Base-by-base conservation (phyloP, 805 yeast genomes). In the Candida schatavii region DNA sequence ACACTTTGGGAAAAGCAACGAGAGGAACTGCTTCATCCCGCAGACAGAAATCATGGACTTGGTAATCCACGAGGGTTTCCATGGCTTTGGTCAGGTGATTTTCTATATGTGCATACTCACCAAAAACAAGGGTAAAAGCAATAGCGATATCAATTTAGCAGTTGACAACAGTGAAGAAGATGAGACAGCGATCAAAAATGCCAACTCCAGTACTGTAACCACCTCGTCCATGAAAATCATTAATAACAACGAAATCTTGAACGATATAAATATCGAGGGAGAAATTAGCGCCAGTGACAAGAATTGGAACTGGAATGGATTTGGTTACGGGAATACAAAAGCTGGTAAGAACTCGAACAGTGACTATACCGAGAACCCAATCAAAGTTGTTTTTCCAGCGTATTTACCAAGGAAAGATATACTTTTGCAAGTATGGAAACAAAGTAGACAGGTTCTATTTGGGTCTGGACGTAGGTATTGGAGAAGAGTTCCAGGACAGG, bases 61-160 rank as follows among this genome's bases (percentile, higher is more conserved):
- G 9, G 76, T 84, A 0, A 80, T 87, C 20, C 85, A 85, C 55
- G 95, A 87, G 58, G 90, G 86, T 0, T 85, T 87, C 55, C 70
- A 70, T 41, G 83, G 83, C 4, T 75, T 80, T 46, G 81, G 81
- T 46, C 72, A 70, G 47, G 88, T 85, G 7, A 66, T 82, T 2
- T 82, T 73, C 56, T 82, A 85, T 53, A 62, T 86, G 56, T 78
- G 83, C 32, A 65, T 85, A 3, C 63, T 85, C 27, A 74, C 81
- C 14, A 71, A 71, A 40, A 52, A 57, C 30, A 57, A 53, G 21
- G 43, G 44, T 19, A 23, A 7, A 7, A 23, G 27, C 11, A 23
- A 11, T 11, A 23, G 11, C 7, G 11, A 11, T 11, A 23, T 23
- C 27, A 23, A 23, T 23, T 7, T 7, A 7, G 7, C 11, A 11